Base-by-base conservation (phyloP, 192 early-diverging fungal species). In the Backusella parvicylindrica region DNA sequence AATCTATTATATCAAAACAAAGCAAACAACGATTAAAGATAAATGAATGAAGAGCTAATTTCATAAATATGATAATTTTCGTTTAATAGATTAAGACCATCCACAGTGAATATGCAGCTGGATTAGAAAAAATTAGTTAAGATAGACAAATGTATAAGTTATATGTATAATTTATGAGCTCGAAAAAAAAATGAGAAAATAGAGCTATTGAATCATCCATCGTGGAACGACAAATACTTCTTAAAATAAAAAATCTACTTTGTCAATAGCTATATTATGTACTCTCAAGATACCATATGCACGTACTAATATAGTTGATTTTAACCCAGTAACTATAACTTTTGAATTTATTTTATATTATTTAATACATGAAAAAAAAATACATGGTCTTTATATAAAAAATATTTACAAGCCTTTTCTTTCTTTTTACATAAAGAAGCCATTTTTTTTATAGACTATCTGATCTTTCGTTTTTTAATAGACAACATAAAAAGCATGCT, bases 401-500 rank as follows among this genome's bases (percentile, higher is more conserved):
- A 28, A 28, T 60, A 60, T 60, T 26, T 60, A 60, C 53, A 60
- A 28, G 23, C 26, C 11, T 60, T 28, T 60, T 3, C 28, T 28
- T 21, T 53, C 21, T 26, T 21, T 53, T 21, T 53, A 53, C 9
- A 21, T 8, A 53, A 53, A 53, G 50, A 18, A 9, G n/a, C 9
- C 6, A 1, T 53, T 60, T 28, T 15, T 16, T 68, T 37, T 40
- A 37, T 43, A 41, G 28, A 43, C 23, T 32, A 6, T 70, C 26
- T 11, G 43, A 47, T 70, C 21, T 30, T 63, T 72, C 71, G 23
- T 72, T 72, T 49, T 72, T 72, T 15, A 60, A 43, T n/a, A 49
- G 31, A 72, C 71, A 72, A 23, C 71, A 72, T 23, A 72, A 60
- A 35, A 72, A 53, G 37, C 71, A 72, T 30, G 71, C 71, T 8